Base-by-base conservation (phyloP, 1,284 basidiomycete species). In the Vanrija sp. region DNA sequence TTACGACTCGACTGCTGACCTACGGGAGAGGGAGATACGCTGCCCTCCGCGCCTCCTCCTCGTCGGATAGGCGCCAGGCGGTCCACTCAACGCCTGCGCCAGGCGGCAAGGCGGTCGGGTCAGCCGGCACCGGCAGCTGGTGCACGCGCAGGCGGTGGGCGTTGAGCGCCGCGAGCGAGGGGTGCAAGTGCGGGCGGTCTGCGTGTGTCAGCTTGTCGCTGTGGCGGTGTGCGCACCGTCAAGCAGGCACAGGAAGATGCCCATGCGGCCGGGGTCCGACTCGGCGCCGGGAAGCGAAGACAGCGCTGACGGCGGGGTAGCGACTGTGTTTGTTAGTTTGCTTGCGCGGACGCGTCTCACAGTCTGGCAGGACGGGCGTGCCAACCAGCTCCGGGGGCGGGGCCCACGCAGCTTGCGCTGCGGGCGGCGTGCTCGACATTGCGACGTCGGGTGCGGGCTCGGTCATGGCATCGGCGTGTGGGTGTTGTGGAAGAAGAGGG, bases 151-250 rank as follows among this genome's bases (percentile, higher is more conserved):
- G 16, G 8, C 57, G 45, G 28, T 58, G 57, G 12, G 38, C 52
- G 38, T 54, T 34, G 14, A 58, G 49, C 1, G 57, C 52, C 19
- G 50, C 52, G 1, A 58, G 49, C 8, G 52, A 25, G 3, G 57
- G 52, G 46, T 54, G 52, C n/a, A 58, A 42, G 38, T 54, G 57
- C 4, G 57, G 57, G 6, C 57, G 57, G 6, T 54, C 57, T 58
- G 44, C n/a, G 34, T 12, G 7, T 6, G 21, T 44, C 23, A 48
- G 46, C n/a, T 23, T 23, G 4, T 3, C 14, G 12, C 9, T 6
- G 4, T 10, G 14, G n/a, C 4, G 5, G 15, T 28, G 7, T 6
- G 38, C 52, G 12, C 38, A 54, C 57, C 57, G 25, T 58, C 57
- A 2, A 54, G n/a, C 10, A 58, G 46, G 28, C 57, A 58, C 8